These are phyloP conservation scores for Amaranthus tricolor DNA, from an alignment of 179 eudicot genomes.

Conservation along the genomic window DNA sequence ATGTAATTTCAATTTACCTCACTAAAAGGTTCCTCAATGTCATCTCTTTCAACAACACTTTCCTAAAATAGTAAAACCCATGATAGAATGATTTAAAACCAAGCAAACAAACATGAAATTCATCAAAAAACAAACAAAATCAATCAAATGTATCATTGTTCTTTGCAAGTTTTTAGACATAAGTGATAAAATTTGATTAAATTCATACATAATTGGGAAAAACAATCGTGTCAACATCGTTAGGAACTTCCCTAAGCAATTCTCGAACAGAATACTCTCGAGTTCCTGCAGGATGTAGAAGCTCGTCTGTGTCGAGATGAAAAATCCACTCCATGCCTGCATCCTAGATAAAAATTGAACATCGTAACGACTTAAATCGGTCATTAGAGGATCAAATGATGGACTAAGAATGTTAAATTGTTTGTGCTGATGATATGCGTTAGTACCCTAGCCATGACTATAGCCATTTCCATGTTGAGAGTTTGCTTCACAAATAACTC, in stretches of 20 bases:
- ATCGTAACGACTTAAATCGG: background rate
- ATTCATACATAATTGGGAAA: slow-evolving; percentile 78
- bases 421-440: background rate
- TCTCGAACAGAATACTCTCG: slow-evolving; percentile 67
- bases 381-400: background rate
- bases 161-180: too few species aligned
- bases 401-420: too few species aligned
- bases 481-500: slow-evolving; percentile 97
- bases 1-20: slow-evolving; percentile 10
- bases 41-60: slow-evolving; percentile 41
- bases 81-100: background rate
- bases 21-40: slow-evolving; percentile 40
- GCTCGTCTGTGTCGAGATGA: slow-evolving; percentile 91
- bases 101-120: background rate
- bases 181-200: too few species aligned
- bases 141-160: background rate
- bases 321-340: slow-evolving; percentile 89
- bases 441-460: slow-evolving; percentile 92
- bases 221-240: slow-evolving; percentile 64
- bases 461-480: slow-evolving; percentile 97
- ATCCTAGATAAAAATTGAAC: slow-evolving; percentile 33
- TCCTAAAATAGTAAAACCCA: slow-evolving; percentile 32
- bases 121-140: background rate
- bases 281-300: slow-evolving; percentile 85
- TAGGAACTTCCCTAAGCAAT: slow-evolving; percentile 57